phyloP scores from a whole-genome alignment of 73 alveolate genomes.

The Symbiodinium pilosum region DNA sequence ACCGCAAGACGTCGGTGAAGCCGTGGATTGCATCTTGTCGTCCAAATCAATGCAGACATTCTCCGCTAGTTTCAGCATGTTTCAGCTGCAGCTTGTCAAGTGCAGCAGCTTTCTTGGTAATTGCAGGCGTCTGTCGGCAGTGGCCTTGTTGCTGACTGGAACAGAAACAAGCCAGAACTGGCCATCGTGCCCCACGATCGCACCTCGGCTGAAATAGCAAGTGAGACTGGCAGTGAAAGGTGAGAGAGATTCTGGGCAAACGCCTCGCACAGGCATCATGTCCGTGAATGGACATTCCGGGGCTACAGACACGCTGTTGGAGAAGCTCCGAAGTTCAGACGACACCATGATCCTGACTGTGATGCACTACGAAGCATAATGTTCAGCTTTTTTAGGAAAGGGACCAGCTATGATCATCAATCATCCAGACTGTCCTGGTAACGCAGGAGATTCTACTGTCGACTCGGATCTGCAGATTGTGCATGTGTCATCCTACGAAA shows the following conservation, averaged over 20 bases:
- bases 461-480: too few species aligned
- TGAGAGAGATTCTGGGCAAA: background rate
- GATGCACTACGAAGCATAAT: constrained; percentile 47
- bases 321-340: constrained; percentile 50
- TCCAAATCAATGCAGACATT: background rate
- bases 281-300: constrained; percentile 54
- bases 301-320: constrained; percentile 39
- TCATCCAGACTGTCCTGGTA: too few species aligned
- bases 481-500: too few species aligned
- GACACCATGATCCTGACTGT: constrained; percentile 24
- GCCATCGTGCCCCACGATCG: constrained; percentile 46
- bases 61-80: too few species aligned
- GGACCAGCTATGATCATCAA: too few species aligned
- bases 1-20: constrained; percentile 78
- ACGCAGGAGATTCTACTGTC: too few species aligned
- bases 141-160: constrained; percentile 90
- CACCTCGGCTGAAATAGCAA: background rate
- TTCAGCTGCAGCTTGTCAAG: too few species aligned
- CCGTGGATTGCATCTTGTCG: constrained; percentile 39
- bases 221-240: background rate
- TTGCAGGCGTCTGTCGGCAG: constrained; percentile 51
- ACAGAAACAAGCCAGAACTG: constrained; percentile 56
- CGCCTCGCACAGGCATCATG: constrained; percentile 7
- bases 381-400: too few species aligned
- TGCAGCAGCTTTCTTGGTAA: too few species aligned